These are phyloP conservation scores for Pseudognaphalium luteoalbum DNA, from an alignment of 129 eudicot genomes.

Conservation along the genomic window DNA sequence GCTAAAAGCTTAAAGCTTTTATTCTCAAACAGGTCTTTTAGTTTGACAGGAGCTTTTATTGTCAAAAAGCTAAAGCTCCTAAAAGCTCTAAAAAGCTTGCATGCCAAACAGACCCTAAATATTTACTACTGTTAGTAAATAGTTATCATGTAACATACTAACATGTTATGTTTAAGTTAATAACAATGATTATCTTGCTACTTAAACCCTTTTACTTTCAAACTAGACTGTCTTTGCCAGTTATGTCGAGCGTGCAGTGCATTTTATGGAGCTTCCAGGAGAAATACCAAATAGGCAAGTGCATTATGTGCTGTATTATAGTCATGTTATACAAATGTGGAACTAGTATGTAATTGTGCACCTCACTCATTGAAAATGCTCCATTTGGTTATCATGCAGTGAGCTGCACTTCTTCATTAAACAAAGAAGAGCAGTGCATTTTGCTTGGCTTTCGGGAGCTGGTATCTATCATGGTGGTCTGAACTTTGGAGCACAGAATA, in stretches of 20 bases:
- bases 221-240: conserved; percentile 76
- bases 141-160: conserved; percentile 1
- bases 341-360: not conserved
- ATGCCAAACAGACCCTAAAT: no score
- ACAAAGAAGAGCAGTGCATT: conserved; percentile 90
- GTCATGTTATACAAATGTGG: not conserved
- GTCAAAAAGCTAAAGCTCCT: no score
- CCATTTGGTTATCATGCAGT: conserved; percentile 48
- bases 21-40: no score
- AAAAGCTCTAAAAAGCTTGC: no score
- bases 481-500: conserved; percentile 82
- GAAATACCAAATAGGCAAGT: conserved; percentile 88
- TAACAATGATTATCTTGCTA: conserved; percentile 12
- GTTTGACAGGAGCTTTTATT: no score
- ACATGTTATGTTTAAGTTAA: conserved; percentile 6
- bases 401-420: conserved; percentile 85
- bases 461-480: conserved; percentile 97
- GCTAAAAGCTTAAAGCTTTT: no score
- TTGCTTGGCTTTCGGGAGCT: conserved; percentile 99
- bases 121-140: not conserved
- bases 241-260: conserved; percentile 82
- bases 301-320: conserved; percentile 2
- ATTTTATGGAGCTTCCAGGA: conserved; percentile 99
- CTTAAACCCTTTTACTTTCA: conserved; percentile 23
- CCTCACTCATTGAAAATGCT: conserved; percentile 1